Evolutionary conservation across 257 asterid species (phyloP).

Genomic region (Leptodermis oblonga): DNA sequence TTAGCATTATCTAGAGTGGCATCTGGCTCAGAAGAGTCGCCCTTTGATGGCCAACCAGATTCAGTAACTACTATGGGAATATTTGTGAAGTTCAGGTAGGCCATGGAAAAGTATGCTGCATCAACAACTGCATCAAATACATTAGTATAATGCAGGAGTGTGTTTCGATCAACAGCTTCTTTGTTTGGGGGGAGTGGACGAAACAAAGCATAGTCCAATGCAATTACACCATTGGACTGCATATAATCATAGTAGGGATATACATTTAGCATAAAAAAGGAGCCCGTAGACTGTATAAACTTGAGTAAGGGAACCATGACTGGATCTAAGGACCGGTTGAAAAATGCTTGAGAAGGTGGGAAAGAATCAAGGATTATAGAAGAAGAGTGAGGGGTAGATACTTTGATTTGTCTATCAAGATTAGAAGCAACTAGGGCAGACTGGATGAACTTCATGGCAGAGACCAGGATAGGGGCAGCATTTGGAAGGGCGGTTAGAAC

Average conservation of each 20-base stretch:
- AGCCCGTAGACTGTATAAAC: conserved; percentile 57
- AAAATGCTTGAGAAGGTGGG: conserved; percentile 95
- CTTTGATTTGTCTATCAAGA: conserved; percentile 66
- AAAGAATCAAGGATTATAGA: conserved; percentile 81
- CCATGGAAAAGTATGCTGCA: conserved; percentile 87
- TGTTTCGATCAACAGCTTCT: conserved; percentile 85
- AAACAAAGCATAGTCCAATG: conserved; percentile 80
- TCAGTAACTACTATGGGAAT: conserved; percentile 69
- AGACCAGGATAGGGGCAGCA: conserved; percentile 70
- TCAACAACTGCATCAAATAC: conserved; percentile 91
- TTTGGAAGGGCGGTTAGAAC: conserved; percentile 70
- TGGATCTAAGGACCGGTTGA: conserved; percentile 69
- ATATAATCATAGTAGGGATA: conserved; percentile 80
- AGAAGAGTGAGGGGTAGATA: conserved; percentile 78
- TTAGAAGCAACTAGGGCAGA: conserved; percentile 84
- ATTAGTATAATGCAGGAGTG: conserved; percentile 86
- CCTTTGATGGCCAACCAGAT: conserved; percentile 98
- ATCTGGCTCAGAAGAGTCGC: conserved; percentile 63
- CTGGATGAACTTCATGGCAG: conserved; percentile 69
- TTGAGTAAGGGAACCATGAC: conserved; percentile 76
- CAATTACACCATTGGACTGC: conserved; percentile 62
- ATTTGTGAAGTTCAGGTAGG: conserved; percentile 67
- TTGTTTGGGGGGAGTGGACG: conserved; percentile 80
- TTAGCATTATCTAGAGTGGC: conserved; percentile 76
- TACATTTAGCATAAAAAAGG: conserved; percentile 77